Conservation (phyloP, 305 asterid genomes). For the Coffea humblotiana region DNA sequence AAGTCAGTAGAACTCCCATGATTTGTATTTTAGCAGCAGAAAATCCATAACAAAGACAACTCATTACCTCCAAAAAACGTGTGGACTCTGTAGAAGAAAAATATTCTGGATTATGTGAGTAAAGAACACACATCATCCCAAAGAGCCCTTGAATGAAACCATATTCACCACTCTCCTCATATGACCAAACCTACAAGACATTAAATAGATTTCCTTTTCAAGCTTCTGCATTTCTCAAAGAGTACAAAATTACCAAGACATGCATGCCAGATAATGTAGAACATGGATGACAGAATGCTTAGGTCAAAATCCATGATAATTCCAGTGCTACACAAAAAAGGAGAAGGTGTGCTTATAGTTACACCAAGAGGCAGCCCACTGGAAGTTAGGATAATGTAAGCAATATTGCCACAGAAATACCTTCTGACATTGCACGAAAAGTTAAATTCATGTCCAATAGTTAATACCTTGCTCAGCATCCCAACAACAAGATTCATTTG, state of each 20-base stretch:
- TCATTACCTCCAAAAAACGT: conserved; percentile 60
- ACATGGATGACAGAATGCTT: not conserved
- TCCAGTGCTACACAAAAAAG: not conserved
- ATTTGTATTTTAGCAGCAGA: not conserved
- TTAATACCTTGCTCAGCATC: conserved; percentile 81
- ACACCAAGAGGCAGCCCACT: not conserved
- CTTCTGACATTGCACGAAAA: conserved; percentile 19
- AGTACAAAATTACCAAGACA: conserved; percentile 4
- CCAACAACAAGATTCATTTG: conserved; percentile 76
- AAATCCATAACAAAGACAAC: not conserved
- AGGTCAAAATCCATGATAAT: not conserved
- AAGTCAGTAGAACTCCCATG: conserved; percentile 10
- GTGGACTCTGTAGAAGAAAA: conserved; percentile 50
- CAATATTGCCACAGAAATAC: not conserved
- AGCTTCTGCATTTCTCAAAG: conserved; percentile 4
- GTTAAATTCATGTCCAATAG: conserved; percentile 13
- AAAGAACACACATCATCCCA: conserved; percentile 69
- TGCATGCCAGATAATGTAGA: not conserved
- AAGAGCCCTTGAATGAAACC: conserved; percentile 94
- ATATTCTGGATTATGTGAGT: conserved; percentile 58
- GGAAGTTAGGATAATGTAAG: not conserved
- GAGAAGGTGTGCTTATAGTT: not conserved
- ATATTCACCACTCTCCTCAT: conserved; percentile 81
- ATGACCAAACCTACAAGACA: conserved; percentile 83
- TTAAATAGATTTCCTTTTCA: conserved; percentile 8